A percentile compares a stretch with the other conserved stretches of the same genome.
phyloP scores from a whole-genome alignment of 257 asterid species.

The Fraxinus americana region DNA sequence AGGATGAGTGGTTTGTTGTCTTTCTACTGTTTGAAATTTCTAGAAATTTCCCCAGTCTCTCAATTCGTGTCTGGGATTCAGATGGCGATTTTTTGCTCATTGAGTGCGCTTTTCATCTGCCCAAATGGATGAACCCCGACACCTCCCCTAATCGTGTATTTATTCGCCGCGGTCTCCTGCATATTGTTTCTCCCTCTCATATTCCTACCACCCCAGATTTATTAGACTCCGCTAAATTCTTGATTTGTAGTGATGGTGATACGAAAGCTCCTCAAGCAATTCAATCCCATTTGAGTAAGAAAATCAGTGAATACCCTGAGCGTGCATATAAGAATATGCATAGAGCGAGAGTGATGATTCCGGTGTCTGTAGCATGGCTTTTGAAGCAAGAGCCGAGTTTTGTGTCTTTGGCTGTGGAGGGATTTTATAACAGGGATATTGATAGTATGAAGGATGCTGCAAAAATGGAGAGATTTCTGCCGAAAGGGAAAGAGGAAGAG shows the following conservation, averaged over 20 bases:
- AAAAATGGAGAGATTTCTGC: slow-evolving; percentile 72
- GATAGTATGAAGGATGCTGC: slow-evolving; percentile 87
- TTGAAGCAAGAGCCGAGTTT: slow-evolving; percentile 71
- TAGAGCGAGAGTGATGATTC: slow-evolving; percentile 60
- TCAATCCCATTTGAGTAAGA: slow-evolving; percentile 63
- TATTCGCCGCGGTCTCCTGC: slow-evolving; percentile 68
- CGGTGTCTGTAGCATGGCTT: slow-evolving; percentile 77
- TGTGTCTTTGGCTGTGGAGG: slow-evolving; percentile 77
- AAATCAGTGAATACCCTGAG: slow-evolving; percentile 65
- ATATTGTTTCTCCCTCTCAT: slow-evolving; percentile 50
- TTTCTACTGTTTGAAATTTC: slow-evolving; percentile 70
- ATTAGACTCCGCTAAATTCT: slow-evolving; percentile 47
- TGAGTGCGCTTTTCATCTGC: slow-evolving; percentile 86
- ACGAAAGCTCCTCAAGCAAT: slow-evolving; percentile 56
- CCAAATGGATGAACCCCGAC: slow-evolving; percentile 86
- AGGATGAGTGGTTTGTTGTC: slow-evolving; percentile 96
- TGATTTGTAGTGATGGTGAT: slow-evolving; percentile 30
- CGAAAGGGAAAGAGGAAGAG: slow-evolving; percentile 66
- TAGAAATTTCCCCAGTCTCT: slow-evolving; percentile 48
- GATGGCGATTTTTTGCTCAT: slow-evolving; percentile 86
- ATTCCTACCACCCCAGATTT: slow-evolving; percentile 49
- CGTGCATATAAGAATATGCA: slow-evolving; percentile 71
- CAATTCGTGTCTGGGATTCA: slow-evolving; percentile 74
- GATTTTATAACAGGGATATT: slow-evolving; percentile 85
- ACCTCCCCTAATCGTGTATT: slow-evolving; percentile 75